phyloP scores from a whole-genome alignment of 2,329 filamentous ascomycete genomes.

The Coniochaeta ligniaria region DNA sequence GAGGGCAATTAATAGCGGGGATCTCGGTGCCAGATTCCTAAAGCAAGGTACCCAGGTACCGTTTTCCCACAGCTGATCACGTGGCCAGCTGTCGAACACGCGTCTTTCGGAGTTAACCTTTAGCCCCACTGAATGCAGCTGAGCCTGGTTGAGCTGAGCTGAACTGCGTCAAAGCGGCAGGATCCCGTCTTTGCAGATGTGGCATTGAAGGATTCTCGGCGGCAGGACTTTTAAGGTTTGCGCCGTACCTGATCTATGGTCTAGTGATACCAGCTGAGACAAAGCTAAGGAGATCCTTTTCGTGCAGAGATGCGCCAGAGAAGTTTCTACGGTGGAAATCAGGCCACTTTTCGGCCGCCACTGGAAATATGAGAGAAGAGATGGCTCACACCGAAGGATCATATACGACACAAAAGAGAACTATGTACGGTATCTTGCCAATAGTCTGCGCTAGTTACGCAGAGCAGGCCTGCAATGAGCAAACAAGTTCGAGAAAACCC shows the following conservation, averaged over 20 bases:
- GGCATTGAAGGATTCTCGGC: not conserved
- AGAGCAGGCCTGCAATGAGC: not conserved
- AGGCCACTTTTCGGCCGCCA: not conserved
- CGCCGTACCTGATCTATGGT: not conserved
- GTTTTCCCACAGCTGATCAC: not conserved
- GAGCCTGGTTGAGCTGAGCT: not conserved
- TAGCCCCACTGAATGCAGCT: not conserved
- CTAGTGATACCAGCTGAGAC: not conserved
- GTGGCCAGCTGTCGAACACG: not conserved
- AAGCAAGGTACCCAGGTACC: too few species aligned
- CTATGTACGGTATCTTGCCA: not conserved
- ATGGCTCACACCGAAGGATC: not conserved
- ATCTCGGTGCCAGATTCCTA: not conserved
- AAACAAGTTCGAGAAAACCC: not conserved
- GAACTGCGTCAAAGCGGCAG: not conserved
- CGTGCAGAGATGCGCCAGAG: not conserved
- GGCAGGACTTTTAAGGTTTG: not conserved
- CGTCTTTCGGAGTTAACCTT: not conserved
- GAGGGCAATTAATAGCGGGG: not conserved
- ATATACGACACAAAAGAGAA: not conserved
- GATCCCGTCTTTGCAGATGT: not conserved
- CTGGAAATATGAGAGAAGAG: not conserved
- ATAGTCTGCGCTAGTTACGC: not conserved
- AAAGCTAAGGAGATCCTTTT: not conserved
- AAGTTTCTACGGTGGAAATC: not conserved